Evolutionary conservation across 2,329 filamentous ascomycete species (phyloP).

Genomic region (Didymella exigua): DNA sequence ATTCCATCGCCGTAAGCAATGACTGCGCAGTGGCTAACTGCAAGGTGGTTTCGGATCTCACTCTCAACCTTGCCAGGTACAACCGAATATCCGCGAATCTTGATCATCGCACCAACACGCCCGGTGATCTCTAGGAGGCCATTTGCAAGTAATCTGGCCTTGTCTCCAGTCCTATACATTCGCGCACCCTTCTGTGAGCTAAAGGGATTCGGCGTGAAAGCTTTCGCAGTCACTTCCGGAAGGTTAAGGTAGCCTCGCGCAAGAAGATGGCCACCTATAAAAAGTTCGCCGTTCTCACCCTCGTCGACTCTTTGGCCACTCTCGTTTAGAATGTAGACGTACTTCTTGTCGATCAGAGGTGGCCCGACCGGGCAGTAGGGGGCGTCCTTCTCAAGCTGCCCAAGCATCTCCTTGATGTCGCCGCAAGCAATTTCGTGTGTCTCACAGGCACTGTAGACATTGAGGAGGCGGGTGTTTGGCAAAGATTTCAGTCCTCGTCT

Average conservation of each 20-base stretch:
- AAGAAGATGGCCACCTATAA: constrained; percentile 70
- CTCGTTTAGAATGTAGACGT: constrained; percentile 76
- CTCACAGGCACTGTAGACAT: constrained; percentile 82
- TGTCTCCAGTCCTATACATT: constrained; percentile 78
- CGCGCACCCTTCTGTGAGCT: constrained; percentile 63
- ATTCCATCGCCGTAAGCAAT: constrained; percentile 76
- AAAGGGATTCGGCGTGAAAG: constrained; percentile 72
- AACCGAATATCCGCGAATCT: constrained; percentile 77
- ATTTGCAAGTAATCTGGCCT: constrained; percentile 68
- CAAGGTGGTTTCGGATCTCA: constrained; percentile 70
- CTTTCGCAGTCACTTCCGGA: constrained; percentile 76
- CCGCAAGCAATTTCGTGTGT: constrained; percentile 81
- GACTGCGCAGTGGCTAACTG: constrained; percentile 74
- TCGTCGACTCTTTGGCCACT: constrained; percentile 65
- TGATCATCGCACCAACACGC: constrained; percentile 79
- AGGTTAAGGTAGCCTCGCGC: constrained; percentile 79
- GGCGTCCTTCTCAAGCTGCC: constrained; percentile 59
- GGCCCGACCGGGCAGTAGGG: constrained; percentile 76
- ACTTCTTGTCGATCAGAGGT: constrained; percentile 66
- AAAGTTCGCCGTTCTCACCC: constrained; percentile 73
- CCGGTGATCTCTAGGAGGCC: constrained; percentile 77
- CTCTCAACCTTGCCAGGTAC: constrained; percentile 79
- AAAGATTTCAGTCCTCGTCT: constrained; percentile 70
- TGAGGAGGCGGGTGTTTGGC: constrained; percentile 72
- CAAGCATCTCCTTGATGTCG: constrained; percentile 71